Base-by-base conservation (phyloP, 1,284 basidiomycete genomes). In the Neonothopanus nambi region DNA sequence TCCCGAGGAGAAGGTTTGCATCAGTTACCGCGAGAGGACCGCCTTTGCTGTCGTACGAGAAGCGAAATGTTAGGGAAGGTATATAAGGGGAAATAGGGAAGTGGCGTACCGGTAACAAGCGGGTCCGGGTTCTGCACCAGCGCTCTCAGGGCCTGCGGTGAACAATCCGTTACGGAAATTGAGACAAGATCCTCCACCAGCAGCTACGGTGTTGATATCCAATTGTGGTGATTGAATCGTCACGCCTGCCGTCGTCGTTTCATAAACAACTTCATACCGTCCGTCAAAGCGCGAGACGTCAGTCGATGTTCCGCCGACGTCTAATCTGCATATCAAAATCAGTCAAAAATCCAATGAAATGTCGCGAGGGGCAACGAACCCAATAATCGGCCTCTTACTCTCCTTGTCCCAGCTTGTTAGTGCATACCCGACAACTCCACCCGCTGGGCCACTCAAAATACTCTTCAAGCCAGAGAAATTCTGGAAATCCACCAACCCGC, bases 221-320 rank as follows among this genome's bases (percentile, higher is more conserved):
- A 93, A 77, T 66, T 95, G 93, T 0, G 93, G 91, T 12, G 85
- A 87, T 64, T 94, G 90, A 52, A 98, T 91, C 0, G 89, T 89
- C 11, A 96, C 87, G 0, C 93, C 93, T 0, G 94, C 94, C 0
- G 94, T 93, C 0, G 90, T 93, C 0, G 94, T 93, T 69, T 98
- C 94, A 67, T 92, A 93, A 0, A 94, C 89, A 21, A 88, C 80
- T 67, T 96, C 93, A 65, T 92, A 95, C 23, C 85, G 76, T 0
- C 93, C 93, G 21, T 86, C 89, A 65, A 86, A 96, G 9, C 94
- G 81, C 3, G 91, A 93, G 0, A 97, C 93, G 63, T 97, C 94
- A 0, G 93, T 95, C 0, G 86, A 89, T 0, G 94, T 97, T 0
- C 94, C 94, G 4, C 93, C 93, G 56, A 86, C 87, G 61, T 93